These are phyloP conservation scores for Gamsiella multidivaricata DNA, from an alignment of 192 early-diverging fungal genomes.

Conservation along the genomic window DNA sequence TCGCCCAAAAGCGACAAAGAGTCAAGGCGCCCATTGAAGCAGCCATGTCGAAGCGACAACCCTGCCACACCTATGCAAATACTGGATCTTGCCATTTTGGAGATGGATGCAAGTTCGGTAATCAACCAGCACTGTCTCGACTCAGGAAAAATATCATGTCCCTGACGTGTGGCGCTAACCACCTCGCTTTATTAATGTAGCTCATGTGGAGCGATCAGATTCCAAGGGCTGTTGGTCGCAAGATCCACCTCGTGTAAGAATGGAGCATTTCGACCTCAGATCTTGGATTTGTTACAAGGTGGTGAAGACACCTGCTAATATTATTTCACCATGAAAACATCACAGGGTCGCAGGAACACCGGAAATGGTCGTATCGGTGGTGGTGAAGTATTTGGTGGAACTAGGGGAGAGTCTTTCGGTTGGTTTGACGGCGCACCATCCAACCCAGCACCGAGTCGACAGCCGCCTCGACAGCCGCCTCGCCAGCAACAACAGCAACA, in stretches of 20 bases:
- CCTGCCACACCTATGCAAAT: conserved; percentile 12
- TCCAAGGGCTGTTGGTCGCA: neutral
- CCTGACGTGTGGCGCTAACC: neutral
- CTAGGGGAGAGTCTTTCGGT: neutral
- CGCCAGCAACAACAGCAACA: neutral
- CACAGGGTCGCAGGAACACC: neutral
- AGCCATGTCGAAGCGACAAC: neutral
- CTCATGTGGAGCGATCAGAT: neutral
- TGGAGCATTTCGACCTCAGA: neutral
- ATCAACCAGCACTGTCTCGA: neutral
- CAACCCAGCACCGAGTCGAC: neutral
- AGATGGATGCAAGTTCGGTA: conserved; percentile 26
- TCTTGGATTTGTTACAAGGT: too few species aligned
- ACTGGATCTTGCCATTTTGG: conserved; percentile 20
- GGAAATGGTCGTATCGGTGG: neutral
- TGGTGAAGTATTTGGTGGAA: neutral
- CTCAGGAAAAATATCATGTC: neutral
- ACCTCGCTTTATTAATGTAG: neutral
- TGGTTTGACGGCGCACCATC: conserved; percentile 29
- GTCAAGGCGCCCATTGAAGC: too few species aligned
- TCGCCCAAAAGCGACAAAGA: neutral
- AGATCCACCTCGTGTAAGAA: neutral
- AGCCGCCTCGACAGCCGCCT: conserved; percentile 4
- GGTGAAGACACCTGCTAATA: too few species aligned
- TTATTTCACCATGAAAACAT: neutral